Conservation (phyloP, 1,284 basidiomycete species). For the Exobasidium rhododendri region DNA sequence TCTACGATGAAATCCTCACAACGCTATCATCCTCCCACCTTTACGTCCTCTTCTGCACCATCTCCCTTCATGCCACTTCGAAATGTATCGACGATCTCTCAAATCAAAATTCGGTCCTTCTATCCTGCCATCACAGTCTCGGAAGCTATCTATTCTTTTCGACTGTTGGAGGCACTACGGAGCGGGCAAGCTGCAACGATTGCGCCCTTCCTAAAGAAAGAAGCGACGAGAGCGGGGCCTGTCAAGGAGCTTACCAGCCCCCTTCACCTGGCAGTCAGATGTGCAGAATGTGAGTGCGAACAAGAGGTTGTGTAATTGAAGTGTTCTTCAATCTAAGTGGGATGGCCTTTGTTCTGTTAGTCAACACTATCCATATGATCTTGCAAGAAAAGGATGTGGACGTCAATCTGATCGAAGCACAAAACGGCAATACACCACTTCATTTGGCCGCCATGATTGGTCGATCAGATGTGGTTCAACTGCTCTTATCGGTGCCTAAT, state of each 20-base stretch:
- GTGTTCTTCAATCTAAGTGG: no score
- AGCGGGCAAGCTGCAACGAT: conserved; percentile 35
- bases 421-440: conserved; percentile 69
- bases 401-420: conserved; percentile 45
- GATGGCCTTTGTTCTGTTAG: conserved; percentile 56
- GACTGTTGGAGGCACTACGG: conserved; percentile 70
- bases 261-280: conserved; percentile 79
- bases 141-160: conserved; percentile 75
- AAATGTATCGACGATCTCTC: no score
- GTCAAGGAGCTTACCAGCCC: conserved; percentile 58
- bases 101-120: no score
- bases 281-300: conserved; percentile 60
- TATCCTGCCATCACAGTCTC: background rate
- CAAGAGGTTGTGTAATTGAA: conserved; percentile 3
- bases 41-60: no score
- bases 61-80: background rate
- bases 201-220: conserved; percentile 54
- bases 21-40: no score
- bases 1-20: no score
- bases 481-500: conserved; percentile 60
- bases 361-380: conserved; percentile 67
- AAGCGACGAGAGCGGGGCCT: conserved; percentile 8
- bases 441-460: conserved; percentile 82
- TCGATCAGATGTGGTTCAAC: conserved; percentile 67
- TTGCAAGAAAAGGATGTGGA: conserved; percentile 66